A percentile compares a stretch with the other conserved stretches of the same genome.
These are phyloP conservation scores for Xylaria venustula DNA, from an alignment of 495 filamentous ascomycete genomes.

Conservation along the genomic window DNA sequence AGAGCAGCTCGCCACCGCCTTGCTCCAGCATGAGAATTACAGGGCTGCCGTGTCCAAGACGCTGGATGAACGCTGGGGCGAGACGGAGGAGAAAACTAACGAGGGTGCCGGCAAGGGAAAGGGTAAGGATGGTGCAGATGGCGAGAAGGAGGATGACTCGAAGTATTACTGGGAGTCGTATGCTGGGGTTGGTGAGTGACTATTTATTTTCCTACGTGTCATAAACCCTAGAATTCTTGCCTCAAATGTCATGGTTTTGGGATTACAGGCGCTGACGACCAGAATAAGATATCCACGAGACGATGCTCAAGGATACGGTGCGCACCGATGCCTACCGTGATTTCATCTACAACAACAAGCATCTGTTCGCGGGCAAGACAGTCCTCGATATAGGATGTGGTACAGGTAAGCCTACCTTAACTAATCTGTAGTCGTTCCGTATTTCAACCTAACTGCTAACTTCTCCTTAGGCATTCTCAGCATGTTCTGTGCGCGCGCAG, in stretches of 20 bases:
- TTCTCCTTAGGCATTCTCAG: slow-evolving; percentile 45
- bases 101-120: slow-evolving; percentile 18
- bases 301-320: slow-evolving; percentile 94
- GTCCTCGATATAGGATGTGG: slow-evolving; percentile 98
- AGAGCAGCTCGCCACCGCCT: slow-evolving; percentile 61
- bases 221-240: no score
- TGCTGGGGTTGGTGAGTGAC: slow-evolving; percentile 33
- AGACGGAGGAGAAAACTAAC: slow-evolving; percentile 29
- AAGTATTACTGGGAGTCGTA: slow-evolving; percentile 83
- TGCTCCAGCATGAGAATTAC: slow-evolving; percentile 70
- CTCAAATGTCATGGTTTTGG: no score
- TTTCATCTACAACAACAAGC: slow-evolving; percentile 94
- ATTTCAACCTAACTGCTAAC: not conserved
- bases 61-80: slow-evolving; percentile 66
- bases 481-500: slow-evolving; percentile 95
- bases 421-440: not conserved
- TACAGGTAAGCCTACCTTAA: slow-evolving; percentile 48
- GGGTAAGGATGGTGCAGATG: slow-evolving; percentile 18
- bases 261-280: not conserved
- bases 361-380: slow-evolving; percentile 96
- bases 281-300: slow-evolving; percentile 75
- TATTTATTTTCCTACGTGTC: not conserved
- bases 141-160: slow-evolving; percentile 51
- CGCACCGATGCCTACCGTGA: slow-evolving; percentile 95
- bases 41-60: slow-evolving; percentile 65